These are phyloP conservation scores for Pogostemon cablin DNA, from an alignment of 257 asterid genomes.

Conservation along the genomic window DNA sequence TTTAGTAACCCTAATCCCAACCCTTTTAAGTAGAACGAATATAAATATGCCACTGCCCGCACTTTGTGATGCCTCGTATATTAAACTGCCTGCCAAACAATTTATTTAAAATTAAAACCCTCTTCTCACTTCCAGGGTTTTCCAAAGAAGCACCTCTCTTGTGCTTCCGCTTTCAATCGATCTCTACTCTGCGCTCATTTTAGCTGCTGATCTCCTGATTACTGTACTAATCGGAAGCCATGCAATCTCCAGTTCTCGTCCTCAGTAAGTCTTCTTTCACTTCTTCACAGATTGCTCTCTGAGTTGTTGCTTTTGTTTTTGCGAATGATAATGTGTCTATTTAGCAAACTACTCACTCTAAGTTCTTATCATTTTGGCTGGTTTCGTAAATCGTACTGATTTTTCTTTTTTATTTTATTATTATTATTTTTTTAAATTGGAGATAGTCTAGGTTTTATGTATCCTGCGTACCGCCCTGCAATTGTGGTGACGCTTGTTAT, in stretches of 20 bases:
- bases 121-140: constrained; percentile 32
- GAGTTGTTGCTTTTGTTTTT: not conserved
- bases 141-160: constrained; percentile 24
- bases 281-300: constrained; percentile 6
- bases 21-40: too few relatives aligned
- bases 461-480: not conserved
- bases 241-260: constrained; percentile 80
- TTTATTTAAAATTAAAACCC: constrained; percentile 21
- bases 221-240: constrained; percentile 26
- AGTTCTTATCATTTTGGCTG: not conserved
- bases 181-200: constrained; percentile 11
- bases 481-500: not conserved
- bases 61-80: too few relatives aligned
- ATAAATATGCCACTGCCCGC: too few relatives aligned
- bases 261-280: constrained; percentile 53
- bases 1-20: too few relatives aligned
- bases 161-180: constrained; percentile 18
- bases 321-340: constrained; percentile 1
- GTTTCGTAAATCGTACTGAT: constrained; percentile 3
- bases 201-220: not conserved
- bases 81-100: too few relatives aligned
- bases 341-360: not conserved
- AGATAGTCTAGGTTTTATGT: constrained; percentile 1
- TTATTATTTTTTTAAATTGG: not conserved
- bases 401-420: not conserved